Conservation (phyloP, 2,329 filamentous ascomycete genomes). For the Neopestalotiopsis rosae region DNA sequence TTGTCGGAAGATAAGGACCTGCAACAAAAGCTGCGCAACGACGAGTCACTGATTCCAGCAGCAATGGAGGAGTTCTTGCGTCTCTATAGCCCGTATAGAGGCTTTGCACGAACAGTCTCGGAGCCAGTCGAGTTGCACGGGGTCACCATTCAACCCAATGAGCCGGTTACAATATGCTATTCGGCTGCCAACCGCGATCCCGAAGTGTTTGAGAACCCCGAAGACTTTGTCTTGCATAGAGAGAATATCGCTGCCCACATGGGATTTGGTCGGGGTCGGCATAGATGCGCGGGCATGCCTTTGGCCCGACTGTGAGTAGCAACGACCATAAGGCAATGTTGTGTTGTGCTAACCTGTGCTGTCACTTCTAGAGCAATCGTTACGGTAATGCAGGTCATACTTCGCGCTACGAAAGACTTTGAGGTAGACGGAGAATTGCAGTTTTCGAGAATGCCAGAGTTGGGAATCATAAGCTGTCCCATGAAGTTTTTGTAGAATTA, state of each 20-base stretch:
- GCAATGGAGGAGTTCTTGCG: slow-evolving; percentile 29
- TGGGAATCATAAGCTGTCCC: slow-evolving; percentile 29
- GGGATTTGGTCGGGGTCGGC: slow-evolving; percentile 27
- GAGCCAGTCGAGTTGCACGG: slow-evolving; percentile 16
- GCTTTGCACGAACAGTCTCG: slow-evolving; percentile 12
- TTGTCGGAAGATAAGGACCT: slow-evolving; percentile 25
- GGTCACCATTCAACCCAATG: slow-evolving; percentile 21
- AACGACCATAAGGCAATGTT: no score
- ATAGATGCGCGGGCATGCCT: slow-evolving; percentile 29
- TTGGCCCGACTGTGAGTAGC: slow-evolving; percentile 25
- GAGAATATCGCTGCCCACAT: slow-evolving; percentile 25
- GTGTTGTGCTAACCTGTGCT: no score
- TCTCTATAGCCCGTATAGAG: slow-evolving; percentile 27
- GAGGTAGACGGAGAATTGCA: slow-evolving; percentile 24
- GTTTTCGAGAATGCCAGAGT: slow-evolving; percentile 29
- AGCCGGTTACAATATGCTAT: slow-evolving; percentile 27
- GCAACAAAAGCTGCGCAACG: slow-evolving; percentile 21
- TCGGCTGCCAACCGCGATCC: slow-evolving; percentile 27
- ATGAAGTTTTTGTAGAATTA: slow-evolving; percentile 13
- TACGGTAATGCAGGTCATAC: slow-evolving; percentile 22
- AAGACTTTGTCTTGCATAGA: slow-evolving; percentile 26
- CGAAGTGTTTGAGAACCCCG: slow-evolving; percentile 24
- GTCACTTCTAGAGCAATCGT: slow-evolving; percentile 15
- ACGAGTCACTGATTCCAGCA: slow-evolving; percentile 26
- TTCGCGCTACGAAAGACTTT: slow-evolving; percentile 24